Percentiles rank a stretch among this genome's conserved stretches.
phyloP scores from a whole-genome alignment of 1,284 basidiomycete species.

The Trichosporon coremiiforme region DNA sequence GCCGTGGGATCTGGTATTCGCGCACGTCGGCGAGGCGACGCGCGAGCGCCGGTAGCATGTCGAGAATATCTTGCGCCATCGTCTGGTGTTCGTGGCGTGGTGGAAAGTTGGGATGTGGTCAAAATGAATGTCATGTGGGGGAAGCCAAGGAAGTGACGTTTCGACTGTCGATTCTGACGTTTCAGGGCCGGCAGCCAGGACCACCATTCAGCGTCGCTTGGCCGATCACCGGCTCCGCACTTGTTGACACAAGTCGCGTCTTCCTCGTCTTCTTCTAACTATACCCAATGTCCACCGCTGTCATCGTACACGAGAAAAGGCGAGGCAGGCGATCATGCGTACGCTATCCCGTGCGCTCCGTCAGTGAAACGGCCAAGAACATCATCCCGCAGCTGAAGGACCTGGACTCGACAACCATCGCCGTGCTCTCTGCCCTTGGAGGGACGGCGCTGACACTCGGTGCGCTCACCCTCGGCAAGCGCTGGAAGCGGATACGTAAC shows the following conservation, averaged over 20 bases:
- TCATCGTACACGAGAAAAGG: constrained; percentile 6
- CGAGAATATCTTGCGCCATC: constrained; percentile 15
- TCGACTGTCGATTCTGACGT: constrained; percentile 13
- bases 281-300: constrained; percentile 1
- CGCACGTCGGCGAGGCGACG: constrained; percentile 67
- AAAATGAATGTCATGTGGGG: constrained; percentile 16
- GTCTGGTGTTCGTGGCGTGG: background rate
- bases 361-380: background rate
- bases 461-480: constrained; percentile 18
- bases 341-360: background rate
- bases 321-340: background rate
- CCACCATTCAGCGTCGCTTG: background rate
- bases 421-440: constrained; percentile 41
- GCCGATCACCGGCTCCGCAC: constrained; percentile 5
- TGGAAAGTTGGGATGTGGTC: background rate
- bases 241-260: background rate
- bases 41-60: constrained; percentile 52
- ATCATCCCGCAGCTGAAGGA: constrained; percentile 16
- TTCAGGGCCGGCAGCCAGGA: constrained; percentile 4
- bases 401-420: constrained; percentile 31
- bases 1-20: constrained; percentile 72
- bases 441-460: constrained; percentile 57
- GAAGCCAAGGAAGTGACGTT: constrained; percentile 23
- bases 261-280: background rate
- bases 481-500: constrained; percentile 64